Evolutionary conservation across 176 grass and related monocot species (phyloP).

Genomic region (Chloris gayana): DNA sequence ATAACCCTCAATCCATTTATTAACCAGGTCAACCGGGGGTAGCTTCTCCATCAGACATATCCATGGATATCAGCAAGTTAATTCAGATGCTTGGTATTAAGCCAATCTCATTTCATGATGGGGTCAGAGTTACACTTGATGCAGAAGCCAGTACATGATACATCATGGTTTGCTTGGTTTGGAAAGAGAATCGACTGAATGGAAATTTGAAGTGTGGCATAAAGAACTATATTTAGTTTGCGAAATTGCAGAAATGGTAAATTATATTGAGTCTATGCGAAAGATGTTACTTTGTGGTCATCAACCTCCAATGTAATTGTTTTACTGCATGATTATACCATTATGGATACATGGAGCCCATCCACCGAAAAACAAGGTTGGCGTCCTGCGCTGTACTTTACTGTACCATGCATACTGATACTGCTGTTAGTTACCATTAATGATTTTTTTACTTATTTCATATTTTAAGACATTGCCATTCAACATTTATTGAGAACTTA

Average conservation of each 20-base stretch:
- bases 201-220: constrained; percentile 5
- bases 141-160: constrained; percentile 45
- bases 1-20: constrained; percentile 18
- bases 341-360: constrained; percentile 23
- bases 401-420: neutral
- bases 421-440: neutral
- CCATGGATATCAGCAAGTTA: constrained; percentile 88
- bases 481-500: neutral
- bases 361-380: neutral
- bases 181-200: constrained; percentile 19
- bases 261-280: neutral
- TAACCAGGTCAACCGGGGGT: constrained; percentile 74
- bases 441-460: neutral
- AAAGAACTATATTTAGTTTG: neutral
- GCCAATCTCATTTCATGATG: constrained; percentile 70
- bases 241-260: neutral
- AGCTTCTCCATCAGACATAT: constrained; percentile 88
- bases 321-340: constrained; percentile 21
- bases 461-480: neutral
- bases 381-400: neutral
- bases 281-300: constrained; percentile 21
- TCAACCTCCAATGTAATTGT: neutral
- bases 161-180: neutral
- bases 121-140: constrained; percentile 73
- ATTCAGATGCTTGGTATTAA: constrained; percentile 62